Percentiles rank a stretch among this genome's conserved stretches.
phyloP scores from a whole-genome alignment of 2,329 filamentous ascomycete species.

The Drechslera avenae region DNA sequence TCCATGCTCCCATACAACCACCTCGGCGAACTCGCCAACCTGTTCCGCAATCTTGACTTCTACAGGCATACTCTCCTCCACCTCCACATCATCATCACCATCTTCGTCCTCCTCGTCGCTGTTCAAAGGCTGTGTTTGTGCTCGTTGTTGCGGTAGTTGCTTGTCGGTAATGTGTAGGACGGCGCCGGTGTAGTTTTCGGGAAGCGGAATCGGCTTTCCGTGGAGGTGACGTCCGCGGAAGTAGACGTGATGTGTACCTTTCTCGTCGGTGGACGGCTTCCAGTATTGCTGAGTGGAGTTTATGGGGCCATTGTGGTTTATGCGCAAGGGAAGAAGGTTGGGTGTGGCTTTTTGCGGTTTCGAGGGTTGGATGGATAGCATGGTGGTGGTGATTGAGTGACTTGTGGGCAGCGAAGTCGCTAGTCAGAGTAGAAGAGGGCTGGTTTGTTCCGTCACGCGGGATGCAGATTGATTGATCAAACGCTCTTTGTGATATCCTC shows the following conservation, averaged over 20 bases:
- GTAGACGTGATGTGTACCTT: constrained; percentile 32
- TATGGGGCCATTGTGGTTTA: constrained; percentile 78
- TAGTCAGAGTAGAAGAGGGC: too few species aligned
- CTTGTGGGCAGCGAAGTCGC: background rate
- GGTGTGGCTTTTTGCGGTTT: constrained; percentile 56
- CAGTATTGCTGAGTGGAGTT: constrained; percentile 71
- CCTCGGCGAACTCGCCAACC: constrained; percentile 71
- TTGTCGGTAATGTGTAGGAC: constrained; percentile 40
- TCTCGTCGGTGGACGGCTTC: constrained; percentile 59
- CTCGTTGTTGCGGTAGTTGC: constrained; percentile 17
- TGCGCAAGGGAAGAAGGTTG: constrained; percentile 78
- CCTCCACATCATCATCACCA: constrained; percentile 12
- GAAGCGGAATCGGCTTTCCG: constrained; percentile 69
- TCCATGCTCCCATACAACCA: constrained; percentile 88
- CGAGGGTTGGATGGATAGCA: constrained; percentile 53
- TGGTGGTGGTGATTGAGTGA: constrained; percentile 25
- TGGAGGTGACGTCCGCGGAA: constrained; percentile 76
- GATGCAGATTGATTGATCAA: background rate
- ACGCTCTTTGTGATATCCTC: background rate
- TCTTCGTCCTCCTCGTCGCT: constrained; percentile 22
- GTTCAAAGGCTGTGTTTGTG: background rate
- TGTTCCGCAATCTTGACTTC: constrained; percentile 60
- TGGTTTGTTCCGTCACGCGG: background rate
- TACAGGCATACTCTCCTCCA: constrained; percentile 24
- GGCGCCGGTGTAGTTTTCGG: constrained; percentile 69